These are phyloP conservation scores for Phialocephala sp. DNA, from an alignment of 2,329 filamentous ascomycete species.

Conservation along the genomic window DNA sequence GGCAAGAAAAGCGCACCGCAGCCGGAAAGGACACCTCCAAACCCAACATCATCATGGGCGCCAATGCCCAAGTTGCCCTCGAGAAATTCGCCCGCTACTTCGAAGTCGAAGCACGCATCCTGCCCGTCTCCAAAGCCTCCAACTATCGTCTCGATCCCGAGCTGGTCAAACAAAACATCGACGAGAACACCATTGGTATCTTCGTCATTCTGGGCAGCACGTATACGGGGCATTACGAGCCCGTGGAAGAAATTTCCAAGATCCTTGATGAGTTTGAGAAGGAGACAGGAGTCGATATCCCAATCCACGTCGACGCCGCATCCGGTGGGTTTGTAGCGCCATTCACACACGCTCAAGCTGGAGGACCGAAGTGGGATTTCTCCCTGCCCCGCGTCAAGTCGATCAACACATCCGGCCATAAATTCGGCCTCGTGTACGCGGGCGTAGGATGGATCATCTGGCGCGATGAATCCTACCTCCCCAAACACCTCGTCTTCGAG, in stretches of 20 bases:
- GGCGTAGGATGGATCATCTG: slow-evolving; percentile 75
- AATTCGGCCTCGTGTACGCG: slow-evolving; percentile 68
- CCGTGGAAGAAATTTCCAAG: slow-evolving; percentile 69
- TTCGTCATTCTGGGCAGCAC: slow-evolving; percentile 76
- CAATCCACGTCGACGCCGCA: slow-evolving; percentile 70
- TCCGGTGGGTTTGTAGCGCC: slow-evolving; percentile 67
- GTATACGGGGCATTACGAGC: slow-evolving; percentile 77
- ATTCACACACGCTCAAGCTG: slow-evolving; percentile 61
- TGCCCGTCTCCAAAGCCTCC: slow-evolving; percentile 66
- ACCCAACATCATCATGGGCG: slow-evolving; percentile 77
- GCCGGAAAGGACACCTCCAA: slow-evolving; percentile 66
- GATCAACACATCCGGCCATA: slow-evolving; percentile 70
- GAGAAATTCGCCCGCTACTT: slow-evolving; percentile 79
- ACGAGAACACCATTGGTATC: slow-evolving; percentile 79
- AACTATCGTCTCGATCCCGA: slow-evolving; percentile 67
- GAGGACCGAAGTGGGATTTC: slow-evolving; percentile 67
- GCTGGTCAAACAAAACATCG: slow-evolving; percentile 68
- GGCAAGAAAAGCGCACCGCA: slow-evolving; percentile 67
- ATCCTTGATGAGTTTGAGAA: slow-evolving; percentile 68
- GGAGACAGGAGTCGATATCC: slow-evolving; percentile 66
- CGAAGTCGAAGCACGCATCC: slow-evolving; percentile 70
- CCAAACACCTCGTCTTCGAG: slow-evolving; percentile 72
- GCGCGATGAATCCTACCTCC: slow-evolving; percentile 68
- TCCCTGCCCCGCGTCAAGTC: slow-evolving; percentile 65
- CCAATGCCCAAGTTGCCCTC: slow-evolving; percentile 74